Conservation (phyloP, 2,329 filamentous ascomycete genomes). For the Magnaporthiopsis incrustans region DNA sequence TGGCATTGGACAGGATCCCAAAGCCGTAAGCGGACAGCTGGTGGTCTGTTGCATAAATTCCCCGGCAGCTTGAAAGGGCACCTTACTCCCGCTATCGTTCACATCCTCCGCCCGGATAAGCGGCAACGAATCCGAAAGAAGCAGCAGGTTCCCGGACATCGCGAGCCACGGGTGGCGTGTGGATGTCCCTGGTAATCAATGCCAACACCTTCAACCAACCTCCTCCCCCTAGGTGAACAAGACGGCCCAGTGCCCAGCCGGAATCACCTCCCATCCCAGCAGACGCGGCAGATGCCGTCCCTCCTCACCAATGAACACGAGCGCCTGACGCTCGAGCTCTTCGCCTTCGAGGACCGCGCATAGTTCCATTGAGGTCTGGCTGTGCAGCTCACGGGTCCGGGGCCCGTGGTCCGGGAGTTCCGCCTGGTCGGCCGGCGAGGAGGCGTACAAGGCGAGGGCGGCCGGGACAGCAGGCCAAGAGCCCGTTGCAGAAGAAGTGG, state of each 20-base stretch:
- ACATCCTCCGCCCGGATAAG: slow-evolving; percentile 3
- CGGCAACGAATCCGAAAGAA: slow-evolving; percentile 10
- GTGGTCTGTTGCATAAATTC: too few species aligned
- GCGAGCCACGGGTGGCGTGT: neutral
- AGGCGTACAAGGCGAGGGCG: slow-evolving; percentile 26
- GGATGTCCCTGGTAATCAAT: neutral
- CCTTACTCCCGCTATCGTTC: neutral
- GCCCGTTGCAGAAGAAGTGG: slow-evolving; percentile 21
- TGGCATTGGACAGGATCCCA: too few species aligned
- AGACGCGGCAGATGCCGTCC: neutral
- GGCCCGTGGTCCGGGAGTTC: slow-evolving; percentile 31
- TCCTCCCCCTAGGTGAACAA: neutral
- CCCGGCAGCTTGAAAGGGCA: too few species aligned
- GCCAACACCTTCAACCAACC: neutral
- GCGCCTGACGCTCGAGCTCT: slow-evolving; percentile 30
- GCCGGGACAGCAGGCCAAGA: slow-evolving; percentile 22
- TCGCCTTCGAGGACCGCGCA: slow-evolving; percentile 25
- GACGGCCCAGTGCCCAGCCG: slow-evolving; percentile 1
- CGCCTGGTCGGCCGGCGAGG: slow-evolving; percentile 9
- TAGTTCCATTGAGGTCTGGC: slow-evolving; percentile 27
- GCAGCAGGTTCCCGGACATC: neutral
- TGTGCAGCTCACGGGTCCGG: slow-evolving; percentile 21
- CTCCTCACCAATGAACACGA: slow-evolving; percentile 21
- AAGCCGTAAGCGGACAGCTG: too few species aligned
- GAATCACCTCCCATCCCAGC: neutral